Evolutionary conservation across 139 green algal species (phyloP), one percentile per base, ranked within the genome.

Genomic region (Haematococcus lacustris): DNA sequence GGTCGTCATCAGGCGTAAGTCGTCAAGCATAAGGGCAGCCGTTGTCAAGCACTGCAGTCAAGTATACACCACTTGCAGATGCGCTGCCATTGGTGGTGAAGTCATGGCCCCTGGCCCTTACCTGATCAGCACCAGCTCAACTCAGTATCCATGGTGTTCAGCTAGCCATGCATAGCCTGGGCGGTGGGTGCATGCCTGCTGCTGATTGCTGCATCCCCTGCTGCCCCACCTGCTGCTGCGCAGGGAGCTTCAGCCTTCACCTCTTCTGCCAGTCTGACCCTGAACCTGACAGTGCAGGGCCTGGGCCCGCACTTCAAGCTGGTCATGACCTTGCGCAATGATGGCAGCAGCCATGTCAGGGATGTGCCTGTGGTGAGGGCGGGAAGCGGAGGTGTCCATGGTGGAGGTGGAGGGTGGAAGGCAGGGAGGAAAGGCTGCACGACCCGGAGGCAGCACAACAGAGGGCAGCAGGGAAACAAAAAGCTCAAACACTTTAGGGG

Each of bases 271-370:
- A 78, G 73, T 21, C 57, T 90, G 39, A 75, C 64, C 3, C 73
- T 90, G n/a, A 82, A 82, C 0, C 78, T 84, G 1, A 65, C 23
- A 57, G 62, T 32, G 37, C 61, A 80, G 25, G 88, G 88, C 33
- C 73, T 92, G 65, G 88, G 88, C 0, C 88, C 88, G 2, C 71
- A 78, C 35, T 92, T 92, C 75, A 80, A 82, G 68, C 57, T 92
- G n/a, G 68, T 83, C 3, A 26, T 92, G 30, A 71, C 74, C 39
- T 51, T 91, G 17, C 62, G 76, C 38, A 92, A 92, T 74, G 84
- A 85, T 34, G 88, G 84, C 9, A 35, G 2, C 4, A 73, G 72
- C 34, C 68, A 85, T 40, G 66, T 86, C 26, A n/a, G 40, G 5
- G 68, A 88, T 38, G 25, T 88, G 70, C 83, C 76, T 28, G 77